Conservation (phyloP, 2,329 filamentous ascomycete genomes). For the Calonectria montana region DNA sequence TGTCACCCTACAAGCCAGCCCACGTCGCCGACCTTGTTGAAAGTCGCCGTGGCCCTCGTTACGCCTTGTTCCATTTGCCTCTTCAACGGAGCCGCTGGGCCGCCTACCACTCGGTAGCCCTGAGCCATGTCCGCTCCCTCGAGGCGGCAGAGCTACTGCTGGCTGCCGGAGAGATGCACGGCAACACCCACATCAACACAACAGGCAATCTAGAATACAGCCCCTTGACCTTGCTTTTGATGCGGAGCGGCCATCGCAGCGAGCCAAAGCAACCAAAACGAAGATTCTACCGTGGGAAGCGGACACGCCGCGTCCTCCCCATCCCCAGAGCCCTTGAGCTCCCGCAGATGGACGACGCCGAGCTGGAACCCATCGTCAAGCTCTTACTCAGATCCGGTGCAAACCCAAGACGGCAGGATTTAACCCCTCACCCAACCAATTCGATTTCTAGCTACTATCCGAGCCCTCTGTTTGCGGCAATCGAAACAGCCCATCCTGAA, state of each 20-base stretch:
- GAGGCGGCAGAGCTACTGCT: slow-evolving; percentile 13
- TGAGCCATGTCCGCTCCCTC: slow-evolving; percentile 9
- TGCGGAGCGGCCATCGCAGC: neutral
- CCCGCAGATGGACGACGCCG: neutral
- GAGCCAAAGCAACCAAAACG: neutral
- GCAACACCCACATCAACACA: slow-evolving; percentile 6
- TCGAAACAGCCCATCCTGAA: neutral
- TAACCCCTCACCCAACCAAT: no score
- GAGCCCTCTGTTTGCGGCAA: neutral
- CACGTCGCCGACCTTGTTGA: neutral
- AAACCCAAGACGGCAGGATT: neutral
- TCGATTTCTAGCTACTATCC: no score
- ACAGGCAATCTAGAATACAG: neutral
- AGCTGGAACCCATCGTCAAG: neutral
- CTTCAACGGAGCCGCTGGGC: neutral
- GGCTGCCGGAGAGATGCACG: neutral
- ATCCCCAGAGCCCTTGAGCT: neutral
- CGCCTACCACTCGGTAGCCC: neutral
- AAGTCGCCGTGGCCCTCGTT: neutral
- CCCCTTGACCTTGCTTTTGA: neutral
- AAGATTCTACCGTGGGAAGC: neutral
- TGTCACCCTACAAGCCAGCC: neutral
- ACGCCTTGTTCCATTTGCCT: neutral
- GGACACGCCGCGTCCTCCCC: neutral
- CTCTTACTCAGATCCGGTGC: neutral